Percentiles rank a stretch among this genome's conserved stretches.
Conservation (phyloP, 75 land plant genomes). For the Sequoia sempervirens region DNA sequence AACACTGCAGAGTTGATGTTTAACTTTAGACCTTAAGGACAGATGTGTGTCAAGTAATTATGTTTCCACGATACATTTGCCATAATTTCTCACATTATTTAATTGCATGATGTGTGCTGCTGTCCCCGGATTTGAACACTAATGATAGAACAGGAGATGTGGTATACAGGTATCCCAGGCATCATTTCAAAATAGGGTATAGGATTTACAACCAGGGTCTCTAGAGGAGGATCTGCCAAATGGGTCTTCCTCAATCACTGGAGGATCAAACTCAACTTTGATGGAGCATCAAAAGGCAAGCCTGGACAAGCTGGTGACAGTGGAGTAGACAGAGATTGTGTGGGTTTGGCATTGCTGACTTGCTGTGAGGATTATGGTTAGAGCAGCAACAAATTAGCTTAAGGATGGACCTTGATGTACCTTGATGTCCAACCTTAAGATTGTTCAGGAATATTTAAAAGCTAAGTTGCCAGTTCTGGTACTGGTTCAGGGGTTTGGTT, state of each 20-base stretch:
- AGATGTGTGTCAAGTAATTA: not conserved
- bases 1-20: not conserved
- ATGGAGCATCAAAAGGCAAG: not conserved
- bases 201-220: not conserved
- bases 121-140: not conserved
- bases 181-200: not conserved
- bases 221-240: not conserved
- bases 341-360: not conserved
- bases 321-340: not conserved
- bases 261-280: not conserved
- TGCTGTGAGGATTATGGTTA: not conserved
- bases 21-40: not conserved
- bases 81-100: not conserved
- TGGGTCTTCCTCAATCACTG: not conserved
- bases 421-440: too few species aligned
- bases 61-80: not conserved
- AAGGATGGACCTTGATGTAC: not conserved
- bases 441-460: too few species aligned
- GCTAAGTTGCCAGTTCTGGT: too few species aligned
- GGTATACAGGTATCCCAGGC: not conserved
- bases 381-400: not conserved
- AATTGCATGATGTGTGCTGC: not conserved
- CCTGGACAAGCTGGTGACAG: not conserved
- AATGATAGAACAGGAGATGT: not conserved
- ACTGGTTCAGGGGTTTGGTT: too few species aligned